Conservation (phyloP, 2,329 filamentous ascomycete species). For the Colletotrichum scovillei region DNA sequence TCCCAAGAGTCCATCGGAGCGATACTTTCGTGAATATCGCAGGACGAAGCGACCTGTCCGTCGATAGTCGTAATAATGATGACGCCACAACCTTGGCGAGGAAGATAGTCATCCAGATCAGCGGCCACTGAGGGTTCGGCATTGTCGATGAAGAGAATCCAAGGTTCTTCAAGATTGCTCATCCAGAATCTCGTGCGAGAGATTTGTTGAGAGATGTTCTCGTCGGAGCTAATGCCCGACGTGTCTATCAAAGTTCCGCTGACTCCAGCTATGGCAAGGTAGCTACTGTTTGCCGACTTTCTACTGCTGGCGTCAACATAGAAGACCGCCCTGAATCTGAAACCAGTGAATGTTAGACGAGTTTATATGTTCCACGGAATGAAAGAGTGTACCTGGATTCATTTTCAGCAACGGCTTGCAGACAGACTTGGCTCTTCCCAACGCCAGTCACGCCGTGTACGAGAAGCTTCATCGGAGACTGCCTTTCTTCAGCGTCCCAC, state of each 20-base stretch:
- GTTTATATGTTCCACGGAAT: background rate
- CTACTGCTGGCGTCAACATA: background rate
- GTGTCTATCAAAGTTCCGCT: background rate
- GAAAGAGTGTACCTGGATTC: background rate
- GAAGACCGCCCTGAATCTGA: background rate
- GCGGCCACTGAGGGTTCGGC: background rate
- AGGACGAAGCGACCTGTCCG: background rate
- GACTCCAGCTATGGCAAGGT: background rate
- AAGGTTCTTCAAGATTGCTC: background rate
- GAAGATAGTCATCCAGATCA: background rate
- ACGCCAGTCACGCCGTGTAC: conserved; percentile 4
- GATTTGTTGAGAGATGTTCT: background rate
- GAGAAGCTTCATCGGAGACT: background rate
- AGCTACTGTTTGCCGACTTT: background rate
- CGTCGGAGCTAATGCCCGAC: background rate
- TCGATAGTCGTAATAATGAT: background rate
- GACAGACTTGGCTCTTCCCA: conserved; percentile 10
- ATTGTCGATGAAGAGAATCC: background rate
- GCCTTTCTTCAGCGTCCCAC: background rate
- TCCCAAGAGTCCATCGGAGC: background rate
- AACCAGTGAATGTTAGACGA: background rate
- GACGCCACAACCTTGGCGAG: background rate
- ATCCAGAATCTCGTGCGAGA: background rate
- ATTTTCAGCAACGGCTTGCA: background rate
- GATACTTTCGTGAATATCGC: background rate